Evolutionary conservation across 2,329 filamentous ascomycete genomes (phyloP).

Genomic region (Aschersonia sp.): DNA sequence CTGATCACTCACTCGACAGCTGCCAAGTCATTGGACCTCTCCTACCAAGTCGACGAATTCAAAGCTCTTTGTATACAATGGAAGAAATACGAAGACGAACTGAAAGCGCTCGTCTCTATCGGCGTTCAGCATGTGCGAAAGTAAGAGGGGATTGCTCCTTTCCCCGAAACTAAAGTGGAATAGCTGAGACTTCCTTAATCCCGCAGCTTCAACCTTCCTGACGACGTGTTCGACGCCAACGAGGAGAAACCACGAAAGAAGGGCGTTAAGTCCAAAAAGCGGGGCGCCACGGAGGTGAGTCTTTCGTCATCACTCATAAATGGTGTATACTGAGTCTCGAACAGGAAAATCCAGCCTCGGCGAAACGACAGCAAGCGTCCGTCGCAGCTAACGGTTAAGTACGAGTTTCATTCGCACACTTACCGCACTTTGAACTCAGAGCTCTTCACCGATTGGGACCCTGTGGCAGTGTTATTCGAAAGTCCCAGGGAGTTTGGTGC

Average conservation of each 20-base stretch:
- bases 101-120: slow-evolving; percentile 48
- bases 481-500: too few species aligned
- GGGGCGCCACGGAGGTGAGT: slow-evolving; percentile 31
- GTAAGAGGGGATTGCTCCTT: slow-evolving; percentile 34
- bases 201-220: slow-evolving; percentile 66
- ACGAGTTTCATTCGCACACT: not conserved
- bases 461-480: too few species aligned
- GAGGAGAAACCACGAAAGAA: slow-evolving; percentile 59
- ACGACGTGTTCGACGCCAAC: slow-evolving; percentile 74
- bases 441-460: not conserved
- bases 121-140: slow-evolving; percentile 74
- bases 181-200: not conserved
- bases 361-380: slow-evolving; percentile 27
- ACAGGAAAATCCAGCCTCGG: slow-evolving; percentile 22
- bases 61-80: slow-evolving; percentile 67
- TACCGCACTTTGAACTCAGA: not conserved
- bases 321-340: slow-evolving; percentile 10
- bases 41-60: slow-evolving; percentile 73
- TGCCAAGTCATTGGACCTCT: slow-evolving; percentile 60
- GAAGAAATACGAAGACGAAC: slow-evolving; percentile 58
- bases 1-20: slow-evolving; percentile 27
- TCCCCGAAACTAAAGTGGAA: not conserved
- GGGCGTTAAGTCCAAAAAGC: slow-evolving; percentile 30
- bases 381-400: slow-evolving; percentile 23
- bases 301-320: slow-evolving; percentile 5